These are phyloP conservation scores for Pseudotsuga menziesii DNA, from an alignment of 75 land plant genomes.

Conservation along the genomic window DNA sequence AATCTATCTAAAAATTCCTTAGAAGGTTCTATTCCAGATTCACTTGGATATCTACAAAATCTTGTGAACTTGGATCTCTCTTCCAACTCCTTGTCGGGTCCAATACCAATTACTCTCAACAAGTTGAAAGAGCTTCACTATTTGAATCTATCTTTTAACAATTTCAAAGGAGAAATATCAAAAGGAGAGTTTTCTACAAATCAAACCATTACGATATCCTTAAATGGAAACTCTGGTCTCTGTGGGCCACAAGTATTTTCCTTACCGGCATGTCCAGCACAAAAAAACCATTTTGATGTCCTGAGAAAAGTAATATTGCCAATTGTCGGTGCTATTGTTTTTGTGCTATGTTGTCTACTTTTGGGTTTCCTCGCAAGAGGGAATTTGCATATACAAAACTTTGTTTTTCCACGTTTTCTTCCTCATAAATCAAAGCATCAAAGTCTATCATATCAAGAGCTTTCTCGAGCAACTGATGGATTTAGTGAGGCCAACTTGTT, in stretches of 20 bases:
- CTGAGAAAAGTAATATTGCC: not conserved
- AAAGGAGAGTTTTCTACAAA: constrained; percentile 1
- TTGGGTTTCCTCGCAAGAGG: not conserved
- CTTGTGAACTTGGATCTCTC: constrained; percentile 27
- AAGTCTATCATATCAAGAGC: constrained; percentile 6
- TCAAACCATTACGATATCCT: constrained; percentile 9
- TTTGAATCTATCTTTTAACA: constrained; percentile 8
- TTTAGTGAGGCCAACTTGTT: constrained; percentile 12
- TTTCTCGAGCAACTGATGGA: constrained; percentile 9
- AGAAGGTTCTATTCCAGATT: constrained; percentile 17
- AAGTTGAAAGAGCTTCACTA: not conserved
- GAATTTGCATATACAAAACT: not conserved
- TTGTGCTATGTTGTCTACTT: not conserved
- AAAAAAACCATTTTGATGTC: not conserved
- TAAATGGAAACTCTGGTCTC: not conserved
- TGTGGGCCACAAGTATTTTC: not conserved
- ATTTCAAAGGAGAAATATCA: not conserved
- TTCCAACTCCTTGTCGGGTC: constrained; percentile 13
- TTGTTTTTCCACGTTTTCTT: not conserved
- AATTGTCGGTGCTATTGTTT: constrained; percentile 8
- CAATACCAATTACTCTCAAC: not conserved
- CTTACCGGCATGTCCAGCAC: not conserved
- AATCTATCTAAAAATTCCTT: constrained; percentile 29
- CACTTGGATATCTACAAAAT: constrained; percentile 14
- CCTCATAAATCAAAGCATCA: not conserved